Evolutionary conservation across 495 filamentous ascomycete genomes (phyloP).

Genomic region (Penicillium soppii): DNA sequence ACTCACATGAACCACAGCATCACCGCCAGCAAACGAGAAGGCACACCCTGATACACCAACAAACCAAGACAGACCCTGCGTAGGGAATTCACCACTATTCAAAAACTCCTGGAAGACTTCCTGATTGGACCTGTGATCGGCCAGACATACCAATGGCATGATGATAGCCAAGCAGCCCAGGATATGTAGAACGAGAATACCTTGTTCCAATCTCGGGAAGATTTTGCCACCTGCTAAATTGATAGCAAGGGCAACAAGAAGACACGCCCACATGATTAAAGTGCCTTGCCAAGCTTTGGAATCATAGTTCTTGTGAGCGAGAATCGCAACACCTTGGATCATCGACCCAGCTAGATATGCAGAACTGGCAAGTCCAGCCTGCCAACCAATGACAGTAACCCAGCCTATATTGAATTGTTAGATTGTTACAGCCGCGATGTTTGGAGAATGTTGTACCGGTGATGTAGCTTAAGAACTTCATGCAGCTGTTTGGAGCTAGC

Average conservation of each 20-base stretch:
- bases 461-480: slow-evolving; percentile 43
- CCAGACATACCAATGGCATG: slow-evolving; percentile 32
- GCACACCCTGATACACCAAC: slow-evolving; percentile 30
- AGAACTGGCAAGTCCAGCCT: slow-evolving; percentile 24
- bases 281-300: slow-evolving; percentile 41
- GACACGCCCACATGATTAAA: slow-evolving; percentile 36
- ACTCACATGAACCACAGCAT: slow-evolving; percentile 30
- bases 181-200: slow-evolving; percentile 40
- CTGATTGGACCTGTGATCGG: slow-evolving; percentile 19
- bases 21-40: slow-evolving; percentile 30
- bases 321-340: slow-evolving; percentile 36
- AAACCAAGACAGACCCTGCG: slow-evolving; percentile 33
- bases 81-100: slow-evolving; percentile 36
- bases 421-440: slow-evolving; percentile 8
- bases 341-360: slow-evolving; percentile 32
- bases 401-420: slow-evolving; percentile 21
- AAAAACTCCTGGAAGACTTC: slow-evolving; percentile 35
- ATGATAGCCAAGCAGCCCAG: slow-evolving; percentile 48
- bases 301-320: slow-evolving; percentile 14
- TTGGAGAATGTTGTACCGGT: slow-evolving; percentile 22
- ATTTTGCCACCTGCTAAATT: slow-evolving; percentile 35
- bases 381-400: slow-evolving; percentile 37
- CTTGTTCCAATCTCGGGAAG: slow-evolving; percentile 39
- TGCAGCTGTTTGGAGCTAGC: slow-evolving; percentile 34
- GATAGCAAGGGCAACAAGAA: slow-evolving; percentile 15